Conservation (phyloP, 768 basidiomycete species). For the Termitomyces eurrhizus region DNA sequence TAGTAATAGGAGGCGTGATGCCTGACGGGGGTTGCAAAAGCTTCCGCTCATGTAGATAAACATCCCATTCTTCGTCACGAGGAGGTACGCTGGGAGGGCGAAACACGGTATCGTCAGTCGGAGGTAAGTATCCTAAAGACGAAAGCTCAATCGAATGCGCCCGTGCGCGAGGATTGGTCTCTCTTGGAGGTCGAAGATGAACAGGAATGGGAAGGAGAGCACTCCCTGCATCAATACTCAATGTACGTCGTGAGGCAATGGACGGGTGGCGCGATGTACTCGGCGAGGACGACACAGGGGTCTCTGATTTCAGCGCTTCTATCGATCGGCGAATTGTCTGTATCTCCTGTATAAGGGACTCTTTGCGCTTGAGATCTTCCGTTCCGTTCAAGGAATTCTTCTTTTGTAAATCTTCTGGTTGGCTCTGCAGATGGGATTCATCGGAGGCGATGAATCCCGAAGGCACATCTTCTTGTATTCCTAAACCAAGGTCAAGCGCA, state of each 20-base stretch:
- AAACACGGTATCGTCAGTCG: slow-evolving; percentile 51
- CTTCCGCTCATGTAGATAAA: slow-evolving; percentile 81
- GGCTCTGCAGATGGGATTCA: slow-evolving; percentile 15
- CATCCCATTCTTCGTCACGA: slow-evolving; percentile 79
- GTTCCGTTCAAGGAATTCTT: slow-evolving; percentile 39
- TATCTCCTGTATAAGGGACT: slow-evolving; percentile 73
- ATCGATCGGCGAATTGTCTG: slow-evolving; percentile 77
- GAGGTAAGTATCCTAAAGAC: slow-evolving; percentile 37
- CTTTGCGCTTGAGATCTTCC: slow-evolving; percentile 62
- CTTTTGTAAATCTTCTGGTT: slow-evolving; percentile 22
- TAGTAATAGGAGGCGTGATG: slow-evolving; percentile 71
- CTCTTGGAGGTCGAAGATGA: slow-evolving; percentile 69
- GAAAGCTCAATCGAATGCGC: slow-evolving; percentile 74
- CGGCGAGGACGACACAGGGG: slow-evolving; percentile 60
- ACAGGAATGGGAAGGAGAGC: slow-evolving; percentile 43
- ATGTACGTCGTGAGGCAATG: slow-evolving; percentile 60
- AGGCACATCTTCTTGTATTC: slow-evolving; percentile 74
- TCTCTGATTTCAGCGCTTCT: slow-evolving; percentile 69
- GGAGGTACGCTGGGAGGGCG: slow-evolving; percentile 74
- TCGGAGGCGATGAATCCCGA: slow-evolving; percentile 58
- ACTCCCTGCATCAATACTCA: slow-evolving; percentile 61
- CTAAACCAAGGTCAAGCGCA: slow-evolving; percentile 68
- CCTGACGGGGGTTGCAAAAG: slow-evolving; percentile 82
- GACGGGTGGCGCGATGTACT: slow-evolving; percentile 64
- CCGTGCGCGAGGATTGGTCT: slow-evolving; percentile 62